Base-by-base conservation (phyloP, 805 yeast genomes). In the Wickerhamiella galacta region DNA sequence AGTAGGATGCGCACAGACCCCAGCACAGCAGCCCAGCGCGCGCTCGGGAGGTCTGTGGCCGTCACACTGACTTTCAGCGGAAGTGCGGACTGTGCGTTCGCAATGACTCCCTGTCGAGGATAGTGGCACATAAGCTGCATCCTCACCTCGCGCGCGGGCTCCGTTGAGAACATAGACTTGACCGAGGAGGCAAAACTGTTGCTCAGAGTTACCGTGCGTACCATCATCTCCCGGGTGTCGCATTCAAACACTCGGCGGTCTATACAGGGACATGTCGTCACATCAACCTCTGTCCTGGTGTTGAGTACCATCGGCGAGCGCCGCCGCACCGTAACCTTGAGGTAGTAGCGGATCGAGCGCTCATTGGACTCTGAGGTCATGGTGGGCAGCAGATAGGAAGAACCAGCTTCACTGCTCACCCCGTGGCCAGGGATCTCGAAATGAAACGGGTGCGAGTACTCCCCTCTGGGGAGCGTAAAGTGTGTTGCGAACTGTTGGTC, bases 241-340 rank as follows among this genome's bases (percentile, higher is more conserved):
- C 10, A 10, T 10, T 33, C 32, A 19, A 33, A 14, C n/a, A 23
- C 19, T n/a, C 16, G 20, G 6, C 32, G 8, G 16, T 33, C 36
- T 15, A 33, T 18, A 21, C 36, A 33, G 10, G 36, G 36, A 1
- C 27, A 16, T 7, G 36, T 33, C 9, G 25, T 20, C 9, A 33
- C 24, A 16, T 33, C 36, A 2, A n/a, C 18, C 31, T 33, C 36
- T 4, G 28, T 21, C n/a, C 36, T n/a, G 17, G 32, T 24, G 27
- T 33, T 33, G 16, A 25, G 26, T 3, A 27, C 32, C 12, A 33
- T 19, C 15, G 30, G 20, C 14, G 36, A 23, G 15, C 32, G n/a
- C 14, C 36, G 26, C 16, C 36, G 25, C 6, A 33, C 20, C 16
- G 36, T 33, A 8, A 31, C 32, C 20, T 33, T 33, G 16, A 33